Conservation (phyloP, 1,284 basidiomycete genomes). For the Gymnopus androsaceus region DNA sequence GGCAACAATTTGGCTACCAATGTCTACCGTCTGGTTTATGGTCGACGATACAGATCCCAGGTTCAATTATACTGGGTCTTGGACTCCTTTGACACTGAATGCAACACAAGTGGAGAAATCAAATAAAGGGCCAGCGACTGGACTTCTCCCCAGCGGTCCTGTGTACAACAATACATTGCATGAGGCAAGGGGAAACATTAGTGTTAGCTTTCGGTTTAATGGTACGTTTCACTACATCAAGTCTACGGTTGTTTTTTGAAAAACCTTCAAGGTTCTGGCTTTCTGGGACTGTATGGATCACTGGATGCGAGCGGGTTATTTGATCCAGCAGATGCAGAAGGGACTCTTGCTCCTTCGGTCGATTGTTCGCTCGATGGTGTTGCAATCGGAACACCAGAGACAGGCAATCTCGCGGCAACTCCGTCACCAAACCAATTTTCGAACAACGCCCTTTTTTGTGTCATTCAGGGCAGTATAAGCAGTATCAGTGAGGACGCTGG, state of each 20-base stretch:
- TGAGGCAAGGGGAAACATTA: not conserved
- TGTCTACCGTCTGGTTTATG: not conserved
- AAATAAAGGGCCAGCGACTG: not conserved
- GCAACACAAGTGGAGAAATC: not conserved
- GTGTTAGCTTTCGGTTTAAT: not conserved
- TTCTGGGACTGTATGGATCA: not conserved
- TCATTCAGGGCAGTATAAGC: not conserved
- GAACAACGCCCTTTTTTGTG: not conserved
- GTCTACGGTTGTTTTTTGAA: too few relatives aligned
- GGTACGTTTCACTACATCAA: not conserved
- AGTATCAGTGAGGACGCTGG: not conserved
- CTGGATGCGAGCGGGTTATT: not conserved
- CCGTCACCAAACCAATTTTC: not conserved
- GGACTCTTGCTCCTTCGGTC: not conserved
- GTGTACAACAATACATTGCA: not conserved
- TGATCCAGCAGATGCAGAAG: not conserved
- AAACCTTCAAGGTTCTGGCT: not conserved
- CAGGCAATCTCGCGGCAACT: not conserved
- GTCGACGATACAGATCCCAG: not conserved
- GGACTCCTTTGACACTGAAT: constrained; percentile 1
- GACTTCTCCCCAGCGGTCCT: not conserved
- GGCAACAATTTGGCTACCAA: too few relatives aligned
- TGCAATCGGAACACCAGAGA: not conserved
- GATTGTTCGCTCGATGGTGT: not conserved
- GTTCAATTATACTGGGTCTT: not conserved